A percentile compares a stretch with the other conserved stretches of the same genome.
phyloP scores from a whole-genome alignment of 345 rosid genomes.

The Eucalyptus guilfoylei region DNA sequence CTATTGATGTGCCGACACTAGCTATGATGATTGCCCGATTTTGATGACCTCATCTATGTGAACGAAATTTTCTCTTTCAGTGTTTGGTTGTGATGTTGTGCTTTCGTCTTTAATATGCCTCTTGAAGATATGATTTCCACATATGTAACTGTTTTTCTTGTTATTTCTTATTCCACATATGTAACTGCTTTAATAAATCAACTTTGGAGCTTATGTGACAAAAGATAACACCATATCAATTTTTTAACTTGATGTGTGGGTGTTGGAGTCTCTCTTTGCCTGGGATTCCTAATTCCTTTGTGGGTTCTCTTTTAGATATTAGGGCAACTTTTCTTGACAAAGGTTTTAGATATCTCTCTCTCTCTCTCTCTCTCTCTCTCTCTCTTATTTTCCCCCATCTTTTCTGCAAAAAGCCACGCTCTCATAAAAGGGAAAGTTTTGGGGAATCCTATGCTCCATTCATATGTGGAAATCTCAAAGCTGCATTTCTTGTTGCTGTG shows the following conservation, averaged over 20 bases:
- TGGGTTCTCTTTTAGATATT: neutral
- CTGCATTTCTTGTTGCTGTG: constrained; percentile 91
- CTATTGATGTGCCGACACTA: no score
- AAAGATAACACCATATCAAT: neutral
- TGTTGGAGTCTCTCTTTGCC: neutral
- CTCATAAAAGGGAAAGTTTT: neutral
- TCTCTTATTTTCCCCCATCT: neutral
- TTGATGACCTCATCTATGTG: no score
- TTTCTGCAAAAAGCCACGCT: neutral
- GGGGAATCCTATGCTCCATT: neutral
- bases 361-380: no score
- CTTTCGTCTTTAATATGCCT: no score
- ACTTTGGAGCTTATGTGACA: neutral
- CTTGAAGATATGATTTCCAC: no score
- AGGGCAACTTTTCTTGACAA: neutral
- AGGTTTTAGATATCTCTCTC: neutral
- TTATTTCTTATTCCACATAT: no score
- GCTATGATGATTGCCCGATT: no score
- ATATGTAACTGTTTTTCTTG: no score
- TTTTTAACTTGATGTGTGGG: neutral
- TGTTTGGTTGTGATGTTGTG: no score
- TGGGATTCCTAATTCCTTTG: neutral
- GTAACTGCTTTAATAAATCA: no score
- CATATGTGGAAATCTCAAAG: constrained; percentile 78
- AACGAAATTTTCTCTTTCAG: no score